Evolutionary conservation across 139 green algal genomes (phyloP), one percentile per base, ranked within the genome.

Genomic region (Zygnema cylindricum): DNA sequence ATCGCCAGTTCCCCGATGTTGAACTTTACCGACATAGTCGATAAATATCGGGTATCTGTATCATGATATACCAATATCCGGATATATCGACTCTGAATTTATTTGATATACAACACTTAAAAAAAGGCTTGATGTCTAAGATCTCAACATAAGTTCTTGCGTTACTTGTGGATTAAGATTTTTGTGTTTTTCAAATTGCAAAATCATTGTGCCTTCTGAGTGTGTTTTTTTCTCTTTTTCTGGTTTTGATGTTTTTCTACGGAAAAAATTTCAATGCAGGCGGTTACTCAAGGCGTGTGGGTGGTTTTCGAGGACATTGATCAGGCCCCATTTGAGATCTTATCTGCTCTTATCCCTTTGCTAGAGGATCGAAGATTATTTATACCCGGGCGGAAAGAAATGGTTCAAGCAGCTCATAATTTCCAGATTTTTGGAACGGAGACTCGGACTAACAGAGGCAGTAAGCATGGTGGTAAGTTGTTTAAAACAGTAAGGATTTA

Each of bases 251-350:
- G 30, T 25, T 30, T 73, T 30, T 73, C 57, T 25, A 25, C 30
- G n/a, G n/a, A 30, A 25, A 79, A 16, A 63, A 11, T 85, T 16
- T 85, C 43, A 33, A 87, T 69, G 81, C 87, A 91, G 81, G 97
- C 96, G 1, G 96, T 98, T 54, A 63, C 79, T 2, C 84, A 96
- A 86, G 97, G 97, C 1, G 87, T 93, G 1, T 99, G 97, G 97
- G 85, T 99, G 82, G 82, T 99, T 36, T 92, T 99, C 22, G 97
- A 99, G 88, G 96, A 98, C 90, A 93, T 98, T 38, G 96, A 99
- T 92, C 86, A 96, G 85, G 97, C 97, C 0, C 96, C 97, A 0
- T 87, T 95, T 0, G 96, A 99, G 77, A 95, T 99, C 69, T 88
- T 99, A 32, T 95, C 97, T 0, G 93, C 95, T 0, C 89, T 99